A percentile compares a stretch with the other conserved stretches of the same genome.
These are phyloP conservation scores for Colletotrichum paranaense DNA, from an alignment of 2,329 filamentous ascomycete species.

Conservation along the genomic window DNA sequence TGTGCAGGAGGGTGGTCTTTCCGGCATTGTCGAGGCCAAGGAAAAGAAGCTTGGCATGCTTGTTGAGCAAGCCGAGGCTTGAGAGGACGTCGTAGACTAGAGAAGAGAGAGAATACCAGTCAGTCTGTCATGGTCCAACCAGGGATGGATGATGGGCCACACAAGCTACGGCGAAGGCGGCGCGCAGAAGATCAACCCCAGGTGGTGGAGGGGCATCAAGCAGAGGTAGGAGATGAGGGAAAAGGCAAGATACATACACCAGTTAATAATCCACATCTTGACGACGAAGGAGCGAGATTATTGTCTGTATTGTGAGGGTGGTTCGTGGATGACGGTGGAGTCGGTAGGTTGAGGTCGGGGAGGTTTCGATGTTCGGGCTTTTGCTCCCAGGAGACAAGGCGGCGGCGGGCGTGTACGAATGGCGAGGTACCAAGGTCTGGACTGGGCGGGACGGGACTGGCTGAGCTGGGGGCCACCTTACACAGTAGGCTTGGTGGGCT, in stretches of 20 bases:
- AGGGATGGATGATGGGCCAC: conserved; percentile 27
- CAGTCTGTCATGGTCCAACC: conserved; percentile 37
- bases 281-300: conserved; percentile 34
- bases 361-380: conserved; percentile 28
- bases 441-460: conserved; percentile 6
- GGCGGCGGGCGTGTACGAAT: neutral
- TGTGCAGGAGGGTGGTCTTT: conserved; percentile 93
- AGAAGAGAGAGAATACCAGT: conserved; percentile 38
- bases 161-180: conserved; percentile 36
- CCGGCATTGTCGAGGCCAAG: conserved; percentile 94
- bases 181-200: conserved; percentile 10
- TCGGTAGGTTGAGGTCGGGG: conserved; percentile 23
- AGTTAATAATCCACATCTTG: conserved; percentile 94
- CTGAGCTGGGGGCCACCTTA: neutral
- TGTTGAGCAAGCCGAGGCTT: conserved; percentile 89
- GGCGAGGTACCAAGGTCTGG: conserved; percentile 1
- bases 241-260: conserved; percentile 75
- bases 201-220: neutral
- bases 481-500: neutral
- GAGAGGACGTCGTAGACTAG: conserved; percentile 89
- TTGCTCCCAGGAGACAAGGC: conserved; percentile 28
- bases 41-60: conserved; percentile 95
- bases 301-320: conserved; percentile 23
- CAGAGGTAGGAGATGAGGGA: neutral
- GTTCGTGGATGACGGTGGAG: conserved; percentile 31